Percentiles rank a stretch among this genome's conserved stretches.
phyloP scores from a whole-genome alignment of 768 basidiomycete species.

The Lentinula boryana region DNA sequence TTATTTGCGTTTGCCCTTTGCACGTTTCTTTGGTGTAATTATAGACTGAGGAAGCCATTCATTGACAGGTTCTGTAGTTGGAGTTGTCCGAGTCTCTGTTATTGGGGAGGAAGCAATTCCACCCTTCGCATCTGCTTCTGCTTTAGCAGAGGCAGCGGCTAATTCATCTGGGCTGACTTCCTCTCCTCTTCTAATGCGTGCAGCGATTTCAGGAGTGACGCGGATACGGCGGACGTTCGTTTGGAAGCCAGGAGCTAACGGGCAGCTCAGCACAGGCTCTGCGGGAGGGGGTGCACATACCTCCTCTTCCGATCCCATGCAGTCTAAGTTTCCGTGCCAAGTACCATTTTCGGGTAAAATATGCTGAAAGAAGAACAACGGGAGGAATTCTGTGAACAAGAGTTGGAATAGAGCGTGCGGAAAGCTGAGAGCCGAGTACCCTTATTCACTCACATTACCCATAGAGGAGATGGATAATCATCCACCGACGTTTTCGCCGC shows the following conservation, averaged over 20 bases:
- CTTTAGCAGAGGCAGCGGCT: constrained; percentile 35
- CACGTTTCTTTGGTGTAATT: constrained; percentile 35
- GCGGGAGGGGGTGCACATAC: constrained; percentile 20
- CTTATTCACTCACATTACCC: constrained; percentile 34
- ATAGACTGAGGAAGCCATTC: constrained; percentile 49
- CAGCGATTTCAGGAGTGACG: constrained; percentile 50
- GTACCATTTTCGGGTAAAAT: constrained; percentile 45
- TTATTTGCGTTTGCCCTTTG: constrained; percentile 28
- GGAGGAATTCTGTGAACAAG: constrained; percentile 34
- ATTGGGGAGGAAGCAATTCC: neutral
- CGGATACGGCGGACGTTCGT: constrained; percentile 44
- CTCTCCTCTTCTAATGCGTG: constrained; percentile 45
- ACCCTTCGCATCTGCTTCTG: constrained; percentile 24
- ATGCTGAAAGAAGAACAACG: constrained; percentile 36
- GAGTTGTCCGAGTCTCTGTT: neutral
- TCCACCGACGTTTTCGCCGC: constrained; percentile 10
- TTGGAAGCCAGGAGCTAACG: constrained; percentile 44
- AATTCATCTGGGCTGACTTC: constrained; percentile 49
- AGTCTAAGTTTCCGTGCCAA: constrained; percentile 35
- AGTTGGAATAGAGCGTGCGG: neutral
- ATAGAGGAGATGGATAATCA: constrained; percentile 35
- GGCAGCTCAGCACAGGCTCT: neutral
- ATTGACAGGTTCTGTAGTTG: constrained; percentile 24
- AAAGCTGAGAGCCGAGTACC: neutral
- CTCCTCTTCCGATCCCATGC: constrained; percentile 53